Evolutionary conservation across 1,284 basidiomycete species (phyloP), one percentile per base, ranked within the genome.

Genomic region (Athelia sp.): DNA sequence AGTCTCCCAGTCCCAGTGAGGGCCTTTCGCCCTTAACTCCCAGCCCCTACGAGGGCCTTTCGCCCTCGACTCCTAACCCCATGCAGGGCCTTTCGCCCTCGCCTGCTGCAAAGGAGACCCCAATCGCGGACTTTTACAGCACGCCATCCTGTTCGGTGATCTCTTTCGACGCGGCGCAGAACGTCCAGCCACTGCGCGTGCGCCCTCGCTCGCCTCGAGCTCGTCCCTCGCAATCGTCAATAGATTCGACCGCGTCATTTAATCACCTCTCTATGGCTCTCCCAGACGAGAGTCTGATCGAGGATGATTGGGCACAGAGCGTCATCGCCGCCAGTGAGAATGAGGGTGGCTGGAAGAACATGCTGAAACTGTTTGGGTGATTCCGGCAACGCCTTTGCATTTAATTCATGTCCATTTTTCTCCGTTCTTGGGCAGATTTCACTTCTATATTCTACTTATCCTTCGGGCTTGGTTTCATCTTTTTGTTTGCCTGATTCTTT

Each of bases 231-330:
- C 56, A 54, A 52, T 54, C 60, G 3, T 61, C 62, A n/a, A 50
- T 58, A 6, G 47, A 52, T 10, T 74, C 68, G 36, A 29, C n/a
- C n/a, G n/a, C 63, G 46, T 70, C 68, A 29, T 68, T 67, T 26
- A 73, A 69, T 57, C 72, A 71, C 19, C 22, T 44, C 8, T 22
- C 21, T 57, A 60, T 78, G 42, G 72, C 71, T 35, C 53, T 76
- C 32, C 62, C 72, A 42, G 69, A 69, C 51, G 68, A 74, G 47
- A 69, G 72, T 18, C 65, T 65, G 15, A 62, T 66, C 32, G 66
- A 69, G 50, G 76, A 79, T 43, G 78, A 82, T 57, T 85, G 82
- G 82, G 79, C 78, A 47, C 68, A 70, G 58, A 81, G 76, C 56
- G 81, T 84, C 35, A 60, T 84, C 47, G 58, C 75, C 56, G 79